phyloP scores from a whole-genome alignment of 352 stramenopile genomes.

The Phytopythium cucurbitacearum region DNA sequence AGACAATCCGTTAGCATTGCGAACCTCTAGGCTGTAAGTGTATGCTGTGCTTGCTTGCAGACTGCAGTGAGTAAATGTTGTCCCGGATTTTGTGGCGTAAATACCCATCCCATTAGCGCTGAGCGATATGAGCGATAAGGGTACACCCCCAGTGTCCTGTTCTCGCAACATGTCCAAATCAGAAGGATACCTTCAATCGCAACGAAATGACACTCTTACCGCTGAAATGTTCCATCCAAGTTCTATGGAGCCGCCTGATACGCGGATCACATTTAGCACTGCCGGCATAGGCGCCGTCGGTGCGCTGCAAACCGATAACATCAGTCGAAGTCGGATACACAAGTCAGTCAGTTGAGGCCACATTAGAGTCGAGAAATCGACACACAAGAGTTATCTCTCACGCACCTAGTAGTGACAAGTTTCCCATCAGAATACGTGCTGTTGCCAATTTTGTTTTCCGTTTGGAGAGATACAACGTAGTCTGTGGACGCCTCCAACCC shows the following conservation, averaged over 20 bases:
- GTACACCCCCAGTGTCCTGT: constrained; percentile 36
- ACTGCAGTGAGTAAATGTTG: constrained; percentile 30
- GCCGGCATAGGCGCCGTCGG: constrained; percentile 20
- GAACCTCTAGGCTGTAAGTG: constrained; percentile 39
- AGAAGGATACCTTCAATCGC: not conserved
- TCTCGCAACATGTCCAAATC: not conserved
- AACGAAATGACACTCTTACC: constrained; percentile 17
- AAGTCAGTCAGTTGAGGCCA: no score
- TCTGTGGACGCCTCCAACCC: constrained; percentile 22
- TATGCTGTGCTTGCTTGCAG: constrained; percentile 18
- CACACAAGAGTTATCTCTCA: not conserved
- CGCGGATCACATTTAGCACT: constrained; percentile 11
- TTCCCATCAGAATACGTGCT: constrained; percentile 15
- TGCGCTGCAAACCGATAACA: constrained; percentile 9
- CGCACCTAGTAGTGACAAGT: constrained; percentile 17
- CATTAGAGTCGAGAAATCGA: no score
- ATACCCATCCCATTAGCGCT: constrained; percentile 21
- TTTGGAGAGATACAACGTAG: constrained; percentile 23
- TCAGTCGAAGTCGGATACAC: not conserved
- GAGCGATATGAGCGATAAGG: constrained; percentile 32
- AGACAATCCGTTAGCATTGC: constrained; percentile 31
- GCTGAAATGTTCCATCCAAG: constrained; percentile 26
- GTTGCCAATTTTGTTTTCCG: constrained; percentile 30
- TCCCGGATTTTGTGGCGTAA: constrained; percentile 13
- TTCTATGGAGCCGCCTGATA: constrained; percentile 27